Conservation (phyloP, 208 protist genomes). For the Trypanosoma theileri region DNA sequence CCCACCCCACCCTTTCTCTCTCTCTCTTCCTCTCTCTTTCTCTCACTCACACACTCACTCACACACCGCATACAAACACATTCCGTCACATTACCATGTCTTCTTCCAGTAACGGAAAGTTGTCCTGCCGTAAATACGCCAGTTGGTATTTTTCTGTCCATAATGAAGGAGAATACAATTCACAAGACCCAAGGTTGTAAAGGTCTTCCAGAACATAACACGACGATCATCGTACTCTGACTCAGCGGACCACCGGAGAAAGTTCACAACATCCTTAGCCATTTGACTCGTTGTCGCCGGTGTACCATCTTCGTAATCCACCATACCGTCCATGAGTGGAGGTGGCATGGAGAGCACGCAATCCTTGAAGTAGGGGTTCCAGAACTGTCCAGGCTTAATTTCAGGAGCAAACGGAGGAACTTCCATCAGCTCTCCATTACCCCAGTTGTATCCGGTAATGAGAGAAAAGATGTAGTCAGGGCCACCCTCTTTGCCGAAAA, state of each 20-base stretch:
- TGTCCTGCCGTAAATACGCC: slow-evolving; percentile 87
- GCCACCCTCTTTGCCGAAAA: slow-evolving; percentile 94
- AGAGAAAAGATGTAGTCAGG: slow-evolving; percentile 98
- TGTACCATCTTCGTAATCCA: slow-evolving; percentile 99
- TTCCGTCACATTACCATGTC: slow-evolving; percentile 52
- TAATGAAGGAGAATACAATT: slow-evolving; percentile 86
- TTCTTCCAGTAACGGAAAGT: slow-evolving; percentile 93
- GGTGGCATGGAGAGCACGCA: slow-evolving; percentile 97
- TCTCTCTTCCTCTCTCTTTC: too few species aligned
- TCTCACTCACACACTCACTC: not conserved
- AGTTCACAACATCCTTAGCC: slow-evolving; percentile 96
- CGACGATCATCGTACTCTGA: slow-evolving; percentile 89
- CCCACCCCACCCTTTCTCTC: not conserved
- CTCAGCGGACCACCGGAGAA: slow-evolving; percentile 91
- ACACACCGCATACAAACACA: not conserved
- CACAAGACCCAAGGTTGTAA: slow-evolving; percentile 76
- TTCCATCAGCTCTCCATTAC: slow-evolving; percentile 90
- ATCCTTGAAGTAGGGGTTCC: slow-evolving; percentile 98
- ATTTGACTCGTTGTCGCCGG: slow-evolving; percentile 96
- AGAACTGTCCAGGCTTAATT: slow-evolving; percentile 92
- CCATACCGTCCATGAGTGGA: slow-evolving; percentile 93
- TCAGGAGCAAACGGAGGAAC: slow-evolving; percentile 84
- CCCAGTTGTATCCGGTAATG: slow-evolving; percentile 97
- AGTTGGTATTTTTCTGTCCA: slow-evolving; percentile 87
- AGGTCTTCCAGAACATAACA: slow-evolving; percentile 85